A percentile compares a stretch with the other conserved stretches of the same genome.
These are phyloP conservation scores for Populus nigra DNA, from an alignment of 345 rosid genomes.

Conservation along the genomic window DNA sequence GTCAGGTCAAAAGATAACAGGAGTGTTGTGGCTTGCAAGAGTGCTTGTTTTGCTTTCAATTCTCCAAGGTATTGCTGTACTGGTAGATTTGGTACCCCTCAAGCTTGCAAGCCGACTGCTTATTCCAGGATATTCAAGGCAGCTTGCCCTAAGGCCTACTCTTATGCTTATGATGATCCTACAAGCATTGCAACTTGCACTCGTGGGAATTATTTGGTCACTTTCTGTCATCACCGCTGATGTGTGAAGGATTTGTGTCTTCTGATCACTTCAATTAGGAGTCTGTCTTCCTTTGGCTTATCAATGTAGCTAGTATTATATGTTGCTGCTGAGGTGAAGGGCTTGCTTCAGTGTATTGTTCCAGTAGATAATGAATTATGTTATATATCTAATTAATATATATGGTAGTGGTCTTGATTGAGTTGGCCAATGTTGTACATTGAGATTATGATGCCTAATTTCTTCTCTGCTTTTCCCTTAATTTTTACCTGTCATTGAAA, in stretches of 20 bases:
- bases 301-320: not conserved
- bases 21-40: conserved; percentile 80
- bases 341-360: not conserved
- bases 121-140: conserved; percentile 86
- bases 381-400: not conserved
- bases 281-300: not conserved
- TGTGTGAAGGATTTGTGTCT: not conserved
- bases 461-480: too few species aligned
- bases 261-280: not conserved
- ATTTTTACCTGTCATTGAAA: too few species aligned
- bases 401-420: not conserved
- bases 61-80: conserved; percentile 92
- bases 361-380: not conserved
- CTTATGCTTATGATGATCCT: conserved; percentile 92
- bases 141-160: conserved; percentile 91
- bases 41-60: conserved; percentile 87
- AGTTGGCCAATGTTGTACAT: not conserved
- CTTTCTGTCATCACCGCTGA: conserved; percentile 57
- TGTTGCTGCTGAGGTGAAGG: too few species aligned
- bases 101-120: conserved; percentile 82
- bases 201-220: conserved; percentile 65
- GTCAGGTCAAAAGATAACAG: conserved; percentile 57
- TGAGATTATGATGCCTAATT: not conserved
- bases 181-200: conserved; percentile 86
- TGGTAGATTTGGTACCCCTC: conserved; percentile 68